Evolutionary conservation across 805 yeast species (phyloP).

Genomic region (Cyberlindnera euphorbiiphila): DNA sequence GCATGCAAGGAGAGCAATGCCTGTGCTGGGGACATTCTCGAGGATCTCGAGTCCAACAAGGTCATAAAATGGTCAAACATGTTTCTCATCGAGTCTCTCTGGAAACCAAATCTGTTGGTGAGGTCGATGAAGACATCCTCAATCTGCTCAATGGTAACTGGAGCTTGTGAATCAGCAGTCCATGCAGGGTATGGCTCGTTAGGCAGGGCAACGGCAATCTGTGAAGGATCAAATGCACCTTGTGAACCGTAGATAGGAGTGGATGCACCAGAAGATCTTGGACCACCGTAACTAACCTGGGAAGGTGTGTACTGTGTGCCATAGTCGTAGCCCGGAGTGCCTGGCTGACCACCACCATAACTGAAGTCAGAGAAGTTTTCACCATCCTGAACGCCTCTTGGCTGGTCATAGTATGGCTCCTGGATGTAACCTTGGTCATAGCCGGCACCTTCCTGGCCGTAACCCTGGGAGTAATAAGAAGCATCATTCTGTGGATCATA

Average conservation of each 20-base stretch:
- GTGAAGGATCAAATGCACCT: slow-evolving; percentile 52
- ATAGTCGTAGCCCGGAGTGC: slow-evolving; percentile 66
- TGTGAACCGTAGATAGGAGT: slow-evolving; percentile 86
- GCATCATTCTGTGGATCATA: slow-evolving; percentile 31
- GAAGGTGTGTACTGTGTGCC: slow-evolving; percentile 76
- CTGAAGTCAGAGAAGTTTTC: slow-evolving; percentile 68
- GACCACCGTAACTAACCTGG: slow-evolving; percentile 81
- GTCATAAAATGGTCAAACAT: slow-evolving; percentile 88
- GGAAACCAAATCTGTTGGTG: slow-evolving; percentile 83
- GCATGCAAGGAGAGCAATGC: slow-evolving; percentile 80
- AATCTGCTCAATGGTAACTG: slow-evolving; percentile 77
- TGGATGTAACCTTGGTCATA: slow-evolving; percentile 53
- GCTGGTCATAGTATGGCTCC: slow-evolving; percentile 47
- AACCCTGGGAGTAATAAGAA: slow-evolving; percentile 44
- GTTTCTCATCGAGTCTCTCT: slow-evolving; percentile 90
- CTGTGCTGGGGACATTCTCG: slow-evolving; percentile 88
- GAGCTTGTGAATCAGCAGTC: slow-evolving; percentile 95
- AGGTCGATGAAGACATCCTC: slow-evolving; percentile 84
- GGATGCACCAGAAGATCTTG: slow-evolving; percentile 87
- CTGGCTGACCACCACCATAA: slow-evolving; percentile 51
- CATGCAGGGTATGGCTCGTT: slow-evolving; percentile 98
- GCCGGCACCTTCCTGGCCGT: slow-evolving; percentile 32
- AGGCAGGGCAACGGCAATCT: slow-evolving; percentile 65
- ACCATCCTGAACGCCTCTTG: slow-evolving; percentile 45
- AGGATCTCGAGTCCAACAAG: slow-evolving; percentile 74